Base-by-base conservation (phyloP, 2,329 filamentous ascomycete species). In the Thielaviopsis ethacetica region DNA sequence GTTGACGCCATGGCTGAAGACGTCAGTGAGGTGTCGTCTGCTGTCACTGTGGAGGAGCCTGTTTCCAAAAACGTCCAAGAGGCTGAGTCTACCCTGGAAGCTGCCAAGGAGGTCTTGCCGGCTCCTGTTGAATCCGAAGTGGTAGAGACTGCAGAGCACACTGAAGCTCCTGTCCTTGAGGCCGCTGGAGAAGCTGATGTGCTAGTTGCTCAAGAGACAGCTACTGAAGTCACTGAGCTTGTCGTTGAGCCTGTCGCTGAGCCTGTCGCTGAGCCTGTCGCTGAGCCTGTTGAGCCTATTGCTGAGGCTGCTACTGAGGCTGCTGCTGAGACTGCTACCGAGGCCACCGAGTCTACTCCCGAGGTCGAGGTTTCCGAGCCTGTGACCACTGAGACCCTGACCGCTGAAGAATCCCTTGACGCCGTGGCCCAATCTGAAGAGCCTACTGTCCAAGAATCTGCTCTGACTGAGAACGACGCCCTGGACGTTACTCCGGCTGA, bases 401-500 rank as follows among this genome's bases (percentile, higher is more conserved):
- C 7, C 30, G 10, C 30, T 34, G 51, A 58, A 19, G 27, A 34
- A 5, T 51, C 55, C 9, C 50, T 58, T 10, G 59, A 53, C 17
- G 51, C 19, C 10, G 19, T 51, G 21, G 49, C 51, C 2, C 52
- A 57, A 7, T n/a, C 59, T 27, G 51, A 56, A 5, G 54, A 55
- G 26, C 56, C 57, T 38, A 53, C 49, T 17, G 47, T 63, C 63
- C 56, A 63, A 64, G 61, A 52, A 26, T 54, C 58, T 51, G 60
- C 63, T 19, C 10, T 49, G 5, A 21, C 34, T 34, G 34, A 44
- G 12, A 17, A 3, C 26, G 34, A 57, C 15, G 19, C 41, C 30
- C 24, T 27, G 7, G 58, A 19, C 1, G 26, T 12, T 30, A 24
- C n/a, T 47, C 30, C 9, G 53, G 2, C 17, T 26, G 34, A 41